phyloP scores from a whole-genome alignment of 345 rosid genomes.

The Nephelium lappaceum region DNA sequence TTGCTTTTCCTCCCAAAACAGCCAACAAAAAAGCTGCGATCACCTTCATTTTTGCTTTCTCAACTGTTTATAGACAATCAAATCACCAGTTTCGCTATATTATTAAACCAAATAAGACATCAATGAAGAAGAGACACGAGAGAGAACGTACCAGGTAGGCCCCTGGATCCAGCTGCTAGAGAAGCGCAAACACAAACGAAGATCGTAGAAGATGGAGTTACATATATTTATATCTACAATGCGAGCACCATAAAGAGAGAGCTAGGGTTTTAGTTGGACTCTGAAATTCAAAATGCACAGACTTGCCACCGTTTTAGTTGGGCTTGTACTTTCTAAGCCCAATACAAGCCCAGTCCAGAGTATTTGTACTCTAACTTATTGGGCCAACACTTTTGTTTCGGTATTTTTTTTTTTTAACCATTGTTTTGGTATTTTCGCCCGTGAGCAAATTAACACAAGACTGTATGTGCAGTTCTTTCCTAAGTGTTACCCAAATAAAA shows the following conservation, averaged over 20 bases:
- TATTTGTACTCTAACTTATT: too few relatives aligned
- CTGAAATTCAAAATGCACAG: background rate
- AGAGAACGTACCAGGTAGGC: slow-evolving; percentile 5
- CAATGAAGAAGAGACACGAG: background rate
- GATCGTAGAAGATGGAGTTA: too few relatives aligned
- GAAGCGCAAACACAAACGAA: background rate
- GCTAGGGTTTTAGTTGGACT: slow-evolving; percentile 14
- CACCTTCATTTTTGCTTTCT: slow-evolving; percentile 44
- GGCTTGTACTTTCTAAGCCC: too few relatives aligned
- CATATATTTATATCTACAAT: background rate
- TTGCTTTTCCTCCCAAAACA: slow-evolving; percentile 55
- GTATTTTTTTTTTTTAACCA: too few relatives aligned
- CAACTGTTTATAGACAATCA: background rate
- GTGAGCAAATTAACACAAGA: too few relatives aligned
- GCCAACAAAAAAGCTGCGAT: slow-evolving; percentile 61
- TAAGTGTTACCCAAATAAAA: too few relatives aligned
- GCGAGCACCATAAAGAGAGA: too few relatives aligned
- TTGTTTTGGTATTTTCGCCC: too few relatives aligned
- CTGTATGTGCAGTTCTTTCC: too few relatives aligned
- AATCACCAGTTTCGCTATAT: background rate
- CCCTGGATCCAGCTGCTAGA: background rate
- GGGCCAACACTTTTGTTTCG: too few relatives aligned
- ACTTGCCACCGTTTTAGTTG: background rate
- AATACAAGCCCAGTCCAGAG: too few relatives aligned
- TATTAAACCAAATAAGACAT: background rate